Evolutionary conservation across 1,139 yeast species (phyloP), one percentile per base, ranked within the genome.

Genomic region (Wickerhamomyces sp.): DNA sequence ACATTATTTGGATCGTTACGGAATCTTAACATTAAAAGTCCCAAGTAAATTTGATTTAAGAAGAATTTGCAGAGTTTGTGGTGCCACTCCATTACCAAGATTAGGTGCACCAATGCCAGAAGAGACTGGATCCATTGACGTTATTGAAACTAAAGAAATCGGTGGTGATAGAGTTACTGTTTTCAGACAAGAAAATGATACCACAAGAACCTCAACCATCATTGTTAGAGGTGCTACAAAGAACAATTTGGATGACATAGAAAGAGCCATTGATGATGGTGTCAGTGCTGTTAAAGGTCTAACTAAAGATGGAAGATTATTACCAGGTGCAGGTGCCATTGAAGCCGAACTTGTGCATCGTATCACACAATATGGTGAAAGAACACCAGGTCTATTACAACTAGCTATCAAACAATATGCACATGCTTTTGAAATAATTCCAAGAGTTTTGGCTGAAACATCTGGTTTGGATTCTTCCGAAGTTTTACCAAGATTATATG

Each of bases 131-230:
- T 67, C 76, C 39, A 79, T 93, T 53, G 99, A 93, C 65, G 67
- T 84, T 29, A 93, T 94, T 43, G 96, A 88, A 71, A 86, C 96
- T 26, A 78, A 79, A 58, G 99, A 93, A 71, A 89, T 93, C 62
- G 99, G 99, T 56, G 97, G 98, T 46, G 98, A 94, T 68, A 79
- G 97, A 64, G 99, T 93, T 37, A 93, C 99, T 10, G 78, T 94
- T 33, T 91, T 93, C 73, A 79, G 90, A 64, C 99, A 93, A 68
- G 84, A 81, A 54, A 73, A 73, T 48, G 72, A 68, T 39, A 60
- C 63, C 37, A 81, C 95, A 31, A 76, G 87, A 57, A 93, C 99
- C 6, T 84, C 98, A 11, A 93, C 99, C 9, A 90, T 93, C 57
- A 84, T 93, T 41, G 73, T 94, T 45, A 81, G 99, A 67, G 99